Base-by-base conservation (phyloP, 2,329 filamentous ascomycete genomes). In the Verticillium dahliae region DNA sequence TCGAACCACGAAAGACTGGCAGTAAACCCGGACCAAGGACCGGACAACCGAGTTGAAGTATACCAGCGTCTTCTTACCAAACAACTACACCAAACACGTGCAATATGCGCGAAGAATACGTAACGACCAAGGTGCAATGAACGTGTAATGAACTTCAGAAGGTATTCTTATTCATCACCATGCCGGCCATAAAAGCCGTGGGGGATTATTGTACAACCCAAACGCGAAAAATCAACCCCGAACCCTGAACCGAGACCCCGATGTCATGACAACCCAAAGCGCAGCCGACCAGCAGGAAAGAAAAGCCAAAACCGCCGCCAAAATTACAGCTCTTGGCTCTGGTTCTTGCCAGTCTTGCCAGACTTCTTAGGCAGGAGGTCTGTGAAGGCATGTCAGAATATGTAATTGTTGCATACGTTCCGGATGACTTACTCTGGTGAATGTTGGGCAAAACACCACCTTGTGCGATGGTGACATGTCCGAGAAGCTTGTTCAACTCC, bases 311-410 rank as follows among this genome's bases (percentile, higher is more conserved):
- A 78, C 68, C 71, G 71, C 71, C 75, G 65, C 63, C 72, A 67
- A 67, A 70, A 72, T 82, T 92, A 98, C 83, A 98, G 85, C 85
- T 97, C 93, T 83, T 97, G 92, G 83, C 92, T 96, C 72, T 87
- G 84, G 77, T 87, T 89, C 89, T 97, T 97, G 81, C 90, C 91
- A 77, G 85, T 84, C 90, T 98, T 97, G 78, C 88, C 85, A 62
- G 95, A 97, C 91, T 98, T 98, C 92, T 99, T 98, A 76, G 95
- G 95, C 69, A 99, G 88, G 67, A 99, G 90, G 84, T 99, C 94
- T 96, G 74, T 61, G 58, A 13, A 62, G 64, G 61, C 6, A 56
- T 56, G 74, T 85, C 72, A 83, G 80, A 69, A 71, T 38, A 35
- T 22, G 33, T 13, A 4, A 27, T 13, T 13, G 4, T 9, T n/a